Evolutionary conservation across 2,329 filamentous ascomycete species (phyloP).

Genomic region (Penicillium sp.): DNA sequence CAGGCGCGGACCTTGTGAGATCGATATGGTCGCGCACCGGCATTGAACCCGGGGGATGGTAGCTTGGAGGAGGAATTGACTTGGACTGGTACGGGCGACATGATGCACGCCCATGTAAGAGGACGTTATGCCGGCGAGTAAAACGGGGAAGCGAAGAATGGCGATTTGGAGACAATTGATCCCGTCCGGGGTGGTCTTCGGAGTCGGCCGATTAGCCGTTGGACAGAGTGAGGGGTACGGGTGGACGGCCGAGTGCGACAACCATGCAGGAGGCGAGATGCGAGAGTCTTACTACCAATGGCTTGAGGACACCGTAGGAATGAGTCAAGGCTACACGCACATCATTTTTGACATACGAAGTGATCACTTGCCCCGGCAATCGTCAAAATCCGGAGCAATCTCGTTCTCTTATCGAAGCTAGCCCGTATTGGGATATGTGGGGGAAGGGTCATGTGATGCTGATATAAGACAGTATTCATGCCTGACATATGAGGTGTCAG

Average conservation of each 20-base stretch:
- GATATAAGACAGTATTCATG: not conserved
- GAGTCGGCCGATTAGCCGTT: constrained; percentile 25
- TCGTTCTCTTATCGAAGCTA: constrained; percentile 9
- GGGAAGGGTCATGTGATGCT: constrained; percentile 4
- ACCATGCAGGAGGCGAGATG: constrained; percentile 7
- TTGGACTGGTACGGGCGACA: constrained; percentile 34
- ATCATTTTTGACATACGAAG: not conserved
- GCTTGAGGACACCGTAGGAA: not conserved
- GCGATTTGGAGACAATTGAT: constrained; percentile 16
- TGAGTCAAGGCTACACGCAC: not conserved
- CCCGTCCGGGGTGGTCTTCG: constrained; percentile 18
- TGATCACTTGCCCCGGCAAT: not conserved
- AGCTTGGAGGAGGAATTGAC: constrained; percentile 35
- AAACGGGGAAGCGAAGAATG: constrained; percentile 4
- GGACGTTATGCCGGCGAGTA: constrained; percentile 6
- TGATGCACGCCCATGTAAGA: constrained; percentile 25
- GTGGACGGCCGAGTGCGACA: constrained; percentile 18
- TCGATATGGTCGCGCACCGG: constrained; percentile 57
- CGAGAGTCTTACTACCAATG: not conserved
- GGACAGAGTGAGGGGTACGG: constrained; percentile 23
- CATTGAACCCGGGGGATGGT: constrained; percentile 40
- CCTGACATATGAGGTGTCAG: not conserved
- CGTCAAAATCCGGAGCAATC: constrained; percentile 4
- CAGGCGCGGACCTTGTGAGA: constrained; percentile 65
- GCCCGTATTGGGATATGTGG: constrained; percentile 6